phyloP scores from a whole-genome alignment of 2,329 filamentous ascomycete species.

The Penicillium palitans region DNA sequence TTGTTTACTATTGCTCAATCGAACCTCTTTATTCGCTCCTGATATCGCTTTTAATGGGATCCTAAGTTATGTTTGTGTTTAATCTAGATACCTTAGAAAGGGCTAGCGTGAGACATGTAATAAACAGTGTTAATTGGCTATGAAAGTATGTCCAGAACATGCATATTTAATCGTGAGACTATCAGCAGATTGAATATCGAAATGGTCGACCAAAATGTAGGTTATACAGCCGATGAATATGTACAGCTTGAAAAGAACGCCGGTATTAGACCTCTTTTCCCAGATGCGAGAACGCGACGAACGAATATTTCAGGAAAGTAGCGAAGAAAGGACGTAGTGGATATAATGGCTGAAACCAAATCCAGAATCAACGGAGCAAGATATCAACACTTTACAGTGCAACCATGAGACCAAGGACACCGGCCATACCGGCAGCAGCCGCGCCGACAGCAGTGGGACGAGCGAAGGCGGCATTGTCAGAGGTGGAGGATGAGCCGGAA shows the following conservation, averaged over 20 bases:
- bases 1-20: background rate
- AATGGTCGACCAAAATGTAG: background rate
- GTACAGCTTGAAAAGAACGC: conserved; percentile 6
- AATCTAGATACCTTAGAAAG: background rate
- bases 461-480: conserved; percentile 22
- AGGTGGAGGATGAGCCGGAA: conserved; percentile 8
- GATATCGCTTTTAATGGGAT: too few species aligned
- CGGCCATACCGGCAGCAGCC: conserved; percentile 28
- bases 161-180: background rate
- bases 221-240: conserved; percentile 3
- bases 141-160: background rate
- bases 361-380: background rate
- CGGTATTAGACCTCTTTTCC: background rate
- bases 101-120: background rate
- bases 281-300: conserved; percentile 3
- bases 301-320: background rate
- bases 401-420: conserved; percentile 33
- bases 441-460: conserved; percentile 25
- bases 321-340: background rate
- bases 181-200: background rate
- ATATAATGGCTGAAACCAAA: background rate
- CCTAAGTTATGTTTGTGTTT: background rate
- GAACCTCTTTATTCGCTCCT: background rate
- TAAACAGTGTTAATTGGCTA: background rate
- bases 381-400: conserved; percentile 26